Conservation (phyloP, 1,139 yeast species). For the Trichomonascaceae sp. region DNA sequence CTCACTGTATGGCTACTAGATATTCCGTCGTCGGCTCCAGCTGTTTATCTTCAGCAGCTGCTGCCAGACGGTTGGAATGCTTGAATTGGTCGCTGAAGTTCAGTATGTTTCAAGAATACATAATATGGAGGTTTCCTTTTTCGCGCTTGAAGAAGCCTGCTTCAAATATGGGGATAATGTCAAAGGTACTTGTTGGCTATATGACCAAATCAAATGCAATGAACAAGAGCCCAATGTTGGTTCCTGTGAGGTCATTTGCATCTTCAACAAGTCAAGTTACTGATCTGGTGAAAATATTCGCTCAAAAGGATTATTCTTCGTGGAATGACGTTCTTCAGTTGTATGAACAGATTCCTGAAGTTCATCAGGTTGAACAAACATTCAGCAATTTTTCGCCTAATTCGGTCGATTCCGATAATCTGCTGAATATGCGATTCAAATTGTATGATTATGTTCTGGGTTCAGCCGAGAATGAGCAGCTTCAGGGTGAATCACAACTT, state of each 20-base stretch:
- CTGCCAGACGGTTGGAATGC: not conserved
- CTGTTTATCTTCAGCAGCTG: not conserved
- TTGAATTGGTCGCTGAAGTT: not conserved
- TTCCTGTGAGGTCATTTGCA: not conserved
- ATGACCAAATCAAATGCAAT: not conserved
- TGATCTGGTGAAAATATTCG: not conserved
- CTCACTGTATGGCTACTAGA: not conserved
- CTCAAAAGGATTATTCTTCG: not conserved
- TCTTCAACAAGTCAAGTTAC: not conserved
- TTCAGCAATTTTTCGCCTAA: not conserved
- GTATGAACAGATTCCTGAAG: not conserved
- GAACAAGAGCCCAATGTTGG: not conserved
- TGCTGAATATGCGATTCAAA: not conserved
- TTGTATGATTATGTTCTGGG: slow-evolving; percentile 2
- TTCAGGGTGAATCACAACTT: too few relatives aligned
- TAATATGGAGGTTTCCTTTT: not conserved
- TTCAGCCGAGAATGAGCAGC: not conserved
- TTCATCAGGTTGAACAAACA: not conserved
- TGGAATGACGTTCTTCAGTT: not conserved
- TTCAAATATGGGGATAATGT: not conserved
- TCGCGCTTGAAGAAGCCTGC: not conserved
- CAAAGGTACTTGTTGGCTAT: not conserved
- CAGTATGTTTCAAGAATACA: not conserved
- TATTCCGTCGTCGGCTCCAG: not conserved
- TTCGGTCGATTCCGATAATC: not conserved